Evolutionary conservation across 768 basidiomycete species (phyloP).

Genomic region (Pulveroboletus sp.): DNA sequence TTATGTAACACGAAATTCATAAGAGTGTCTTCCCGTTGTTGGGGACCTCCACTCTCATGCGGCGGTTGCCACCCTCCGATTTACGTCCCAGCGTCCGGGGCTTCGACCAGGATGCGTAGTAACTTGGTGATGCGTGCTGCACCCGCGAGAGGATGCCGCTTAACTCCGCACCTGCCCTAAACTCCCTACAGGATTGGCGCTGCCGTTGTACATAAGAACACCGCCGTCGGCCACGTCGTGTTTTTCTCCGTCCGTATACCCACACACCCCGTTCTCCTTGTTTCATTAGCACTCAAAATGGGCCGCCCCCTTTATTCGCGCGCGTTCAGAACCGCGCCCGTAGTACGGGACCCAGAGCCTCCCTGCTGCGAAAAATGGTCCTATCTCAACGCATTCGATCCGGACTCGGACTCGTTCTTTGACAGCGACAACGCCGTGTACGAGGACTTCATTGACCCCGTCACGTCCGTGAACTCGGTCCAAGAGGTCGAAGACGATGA

Average conservation of each 20-base stretch:
- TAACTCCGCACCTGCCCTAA: slow-evolving; percentile 37
- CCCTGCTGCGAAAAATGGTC: slow-evolving; percentile 56
- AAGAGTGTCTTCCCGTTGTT: too few relatives aligned
- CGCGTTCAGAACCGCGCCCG: slow-evolving; percentile 35
- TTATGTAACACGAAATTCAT: too few relatives aligned
- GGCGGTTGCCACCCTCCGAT: too few relatives aligned
- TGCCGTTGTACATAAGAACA: slow-evolving; percentile 15
- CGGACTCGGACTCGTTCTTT: slow-evolving; percentile 78
- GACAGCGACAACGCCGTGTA: slow-evolving; percentile 51
- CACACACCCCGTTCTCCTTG: slow-evolving; percentile 9
- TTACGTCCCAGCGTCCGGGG: too few relatives aligned
- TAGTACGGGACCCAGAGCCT: slow-evolving; percentile 44
- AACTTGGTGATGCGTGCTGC: too few relatives aligned
- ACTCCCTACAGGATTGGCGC: slow-evolving; percentile 6
- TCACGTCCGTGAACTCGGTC: slow-evolving; percentile 5
- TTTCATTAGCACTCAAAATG: slow-evolving; percentile 39
- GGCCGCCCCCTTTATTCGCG: slow-evolving; percentile 59
- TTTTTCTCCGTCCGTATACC: slow-evolving; percentile 9
- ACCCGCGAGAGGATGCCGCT: slow-evolving; percentile 7
- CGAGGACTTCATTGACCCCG: slow-evolving; percentile 60
- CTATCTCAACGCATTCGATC: slow-evolving; percentile 65
- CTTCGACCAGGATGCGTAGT: too few relatives aligned
- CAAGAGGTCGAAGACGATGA: slow-evolving; percentile 22
- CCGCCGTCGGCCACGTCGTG: background rate
- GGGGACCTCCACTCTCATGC: too few relatives aligned